phyloP scores from a whole-genome alignment of 768 basidiomycete species.

The Lentinula detonsa region DNA sequence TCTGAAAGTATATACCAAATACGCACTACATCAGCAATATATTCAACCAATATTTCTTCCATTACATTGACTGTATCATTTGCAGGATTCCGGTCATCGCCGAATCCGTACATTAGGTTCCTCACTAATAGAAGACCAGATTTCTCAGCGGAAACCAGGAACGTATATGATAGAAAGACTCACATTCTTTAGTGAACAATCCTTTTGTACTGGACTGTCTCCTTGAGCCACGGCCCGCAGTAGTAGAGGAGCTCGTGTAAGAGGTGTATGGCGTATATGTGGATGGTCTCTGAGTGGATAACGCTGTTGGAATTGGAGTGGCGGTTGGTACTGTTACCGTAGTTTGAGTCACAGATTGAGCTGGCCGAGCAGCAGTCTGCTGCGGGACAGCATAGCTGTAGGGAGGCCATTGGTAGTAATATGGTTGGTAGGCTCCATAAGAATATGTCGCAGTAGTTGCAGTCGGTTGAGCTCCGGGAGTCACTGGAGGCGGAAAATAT shows the following conservation, averaged over 20 bases:
- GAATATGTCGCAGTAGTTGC: conserved; percentile 54
- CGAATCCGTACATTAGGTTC: conserved; percentile 90
- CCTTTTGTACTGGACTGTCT: conserved; percentile 70
- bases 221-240: conserved; percentile 44
- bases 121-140: conserved; percentile 44
- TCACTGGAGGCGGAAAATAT: conserved; percentile 7
- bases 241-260: conserved; percentile 32
- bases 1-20: conserved; percentile 1
- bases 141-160: conserved; percentile 4
- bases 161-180: conserved; percentile 23
- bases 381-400: conserved; percentile 52
- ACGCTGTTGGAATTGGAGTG: conserved; percentile 21
- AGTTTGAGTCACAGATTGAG: conserved; percentile 24
- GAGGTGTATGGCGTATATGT: conserved; percentile 57
- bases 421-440: conserved; percentile 57
- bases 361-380: conserved; percentile 13
- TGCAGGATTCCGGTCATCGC: conserved; percentile 84
- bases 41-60: conserved; percentile 15
- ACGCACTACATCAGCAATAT: conserved; percentile 81
- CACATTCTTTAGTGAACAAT: conserved; percentile 76
- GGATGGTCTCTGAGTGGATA: conserved; percentile 25
- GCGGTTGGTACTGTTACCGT: conserved; percentile 21
- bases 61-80: conserved; percentile 51
- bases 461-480: conserved; percentile 5
- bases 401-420: conserved; percentile 59